A percentile compares a stretch with the other conserved stretches of the same genome.
Conservation (phyloP, 1,284 basidiomycete species). For the Puccinia polysora region DNA sequence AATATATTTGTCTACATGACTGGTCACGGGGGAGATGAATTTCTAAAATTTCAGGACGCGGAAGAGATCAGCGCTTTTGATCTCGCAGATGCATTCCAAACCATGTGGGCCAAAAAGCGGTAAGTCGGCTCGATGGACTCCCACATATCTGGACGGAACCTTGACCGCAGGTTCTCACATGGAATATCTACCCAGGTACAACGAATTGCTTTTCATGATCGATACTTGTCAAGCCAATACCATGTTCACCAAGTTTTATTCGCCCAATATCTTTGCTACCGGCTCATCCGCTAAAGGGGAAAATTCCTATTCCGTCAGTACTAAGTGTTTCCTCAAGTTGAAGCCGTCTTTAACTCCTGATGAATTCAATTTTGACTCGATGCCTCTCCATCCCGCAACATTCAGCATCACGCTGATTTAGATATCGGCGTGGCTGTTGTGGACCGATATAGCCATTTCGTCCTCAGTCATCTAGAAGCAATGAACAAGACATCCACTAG, state of each 20-base stretch:
- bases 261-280: conserved; percentile 88
- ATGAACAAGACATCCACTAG: conserved; percentile 81
- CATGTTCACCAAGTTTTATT: conserved; percentile 90
- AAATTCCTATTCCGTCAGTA: conserved; percentile 83
- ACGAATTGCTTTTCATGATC: conserved; percentile 95
- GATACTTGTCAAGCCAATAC: conserved; percentile 98
- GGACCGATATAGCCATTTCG: conserved; percentile 87
- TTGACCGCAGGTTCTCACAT: no score
- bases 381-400: no score
- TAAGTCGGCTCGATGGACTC: conserved; percentile 52
- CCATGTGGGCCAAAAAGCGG: conserved; percentile 97
- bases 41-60: conserved; percentile 97
- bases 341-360: no score
- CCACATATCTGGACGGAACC: no score
- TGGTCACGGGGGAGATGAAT: conserved; percentile 95
- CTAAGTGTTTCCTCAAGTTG: not conserved
- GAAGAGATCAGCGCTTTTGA: conserved; percentile 96
- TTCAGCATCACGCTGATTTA: conserved; percentile 79
- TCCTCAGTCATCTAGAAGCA: conserved; percentile 83
- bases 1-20: conserved; percentile 98
- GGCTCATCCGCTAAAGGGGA: conserved; percentile 82
- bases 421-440: conserved; percentile 95
- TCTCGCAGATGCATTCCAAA: conserved; percentile 91
- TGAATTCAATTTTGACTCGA: no score
- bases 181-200: conserved; percentile 64